phyloP scores from a whole-genome alignment of 2,329 filamentous ascomycete genomes.

The Alternaria ethzedia region DNA sequence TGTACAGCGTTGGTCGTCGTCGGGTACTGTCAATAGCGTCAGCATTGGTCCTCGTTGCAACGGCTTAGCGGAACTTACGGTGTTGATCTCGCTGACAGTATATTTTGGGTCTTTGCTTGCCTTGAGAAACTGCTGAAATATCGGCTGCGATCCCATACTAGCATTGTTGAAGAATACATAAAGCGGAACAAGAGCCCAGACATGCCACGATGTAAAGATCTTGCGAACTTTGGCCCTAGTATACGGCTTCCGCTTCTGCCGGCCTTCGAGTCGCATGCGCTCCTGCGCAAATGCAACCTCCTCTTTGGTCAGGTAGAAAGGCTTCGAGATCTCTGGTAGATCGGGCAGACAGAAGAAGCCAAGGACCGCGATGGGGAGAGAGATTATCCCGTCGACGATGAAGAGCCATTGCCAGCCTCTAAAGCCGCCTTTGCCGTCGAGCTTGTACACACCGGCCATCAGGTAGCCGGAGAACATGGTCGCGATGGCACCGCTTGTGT shows the following conservation, averaged over 20 bases:
- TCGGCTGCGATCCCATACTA: background rate
- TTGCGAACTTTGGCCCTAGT: slow-evolving; percentile 14
- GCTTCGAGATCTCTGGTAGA: slow-evolving; percentile 25
- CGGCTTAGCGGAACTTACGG: slow-evolving; percentile 3
- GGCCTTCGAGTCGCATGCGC: slow-evolving; percentile 4
- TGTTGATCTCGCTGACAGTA: slow-evolving; percentile 19
- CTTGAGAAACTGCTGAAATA: slow-evolving; percentile 26
- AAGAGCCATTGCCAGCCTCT: slow-evolving; percentile 39
- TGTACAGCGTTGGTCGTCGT: slow-evolving; percentile 28
- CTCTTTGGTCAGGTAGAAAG: slow-evolving; percentile 7
- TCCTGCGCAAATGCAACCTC: slow-evolving; percentile 20
- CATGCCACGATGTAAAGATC: slow-evolving; percentile 10
- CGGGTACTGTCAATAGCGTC: background rate
- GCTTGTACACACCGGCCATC: slow-evolving; percentile 60
- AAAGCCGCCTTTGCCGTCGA: slow-evolving; percentile 65
- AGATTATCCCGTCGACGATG: slow-evolving; percentile 27
- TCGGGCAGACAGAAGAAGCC: slow-evolving; percentile 27
- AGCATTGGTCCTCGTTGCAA: too few relatives aligned
- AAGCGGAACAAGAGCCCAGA: slow-evolving; percentile 18
- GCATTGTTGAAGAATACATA: slow-evolving; percentile 11
- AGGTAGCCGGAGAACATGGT: slow-evolving; percentile 48
- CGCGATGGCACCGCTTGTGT: slow-evolving; percentile 21
- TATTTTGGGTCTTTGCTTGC: slow-evolving; percentile 23
- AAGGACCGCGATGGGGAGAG: slow-evolving; percentile 19
- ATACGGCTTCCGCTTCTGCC: background rate